phyloP scores from a whole-genome alignment of 2,329 filamentous ascomycete genomes.

The Ascocoryne sarcoides region DNA sequence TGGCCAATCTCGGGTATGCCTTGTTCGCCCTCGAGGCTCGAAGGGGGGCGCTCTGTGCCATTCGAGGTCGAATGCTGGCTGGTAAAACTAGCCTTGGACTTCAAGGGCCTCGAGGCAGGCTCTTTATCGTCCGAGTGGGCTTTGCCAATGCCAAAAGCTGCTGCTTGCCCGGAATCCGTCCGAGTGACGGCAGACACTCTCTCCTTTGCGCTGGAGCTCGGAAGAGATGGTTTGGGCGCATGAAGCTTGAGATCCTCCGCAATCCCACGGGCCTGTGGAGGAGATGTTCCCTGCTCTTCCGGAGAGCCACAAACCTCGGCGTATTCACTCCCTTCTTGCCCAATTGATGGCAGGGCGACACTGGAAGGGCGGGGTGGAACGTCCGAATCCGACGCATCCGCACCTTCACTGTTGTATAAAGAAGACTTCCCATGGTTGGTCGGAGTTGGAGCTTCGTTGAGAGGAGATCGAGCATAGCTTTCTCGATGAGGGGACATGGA shows the following conservation, averaged over 20 bases:
- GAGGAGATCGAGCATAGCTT: conserved; percentile 74
- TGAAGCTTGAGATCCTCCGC: conserved; percentile 77
- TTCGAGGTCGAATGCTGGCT: conserved; percentile 34
- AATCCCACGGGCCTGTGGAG: conserved; percentile 69
- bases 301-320: conserved; percentile 47
- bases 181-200: conserved; percentile 77
- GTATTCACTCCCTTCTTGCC: conserved; percentile 87
- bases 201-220: conserved; percentile 71
- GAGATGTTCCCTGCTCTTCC: conserved; percentile 41
- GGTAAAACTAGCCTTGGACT: conserved; percentile 54
- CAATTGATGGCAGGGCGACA: conserved; percentile 72
- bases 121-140: conserved; percentile 45
- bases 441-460: conserved; percentile 60
- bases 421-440: conserved; percentile 28
- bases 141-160: conserved; percentile 74
- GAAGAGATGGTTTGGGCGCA: conserved; percentile 80
- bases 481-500: conserved; percentile 69
- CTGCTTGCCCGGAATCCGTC: conserved; percentile 82
- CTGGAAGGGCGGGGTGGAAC: conserved; percentile 57
- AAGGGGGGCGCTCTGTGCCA: conserved; percentile 42
- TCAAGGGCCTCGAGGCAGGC: conserved; percentile 43
- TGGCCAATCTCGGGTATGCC: conserved; percentile 89
- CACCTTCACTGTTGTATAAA: conserved; percentile 31
- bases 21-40: conserved; percentile 62
- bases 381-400: conserved; percentile 31